Conservation (phyloP, 2,329 filamentous ascomycete genomes). For the Rugonectria rugulosa region DNA sequence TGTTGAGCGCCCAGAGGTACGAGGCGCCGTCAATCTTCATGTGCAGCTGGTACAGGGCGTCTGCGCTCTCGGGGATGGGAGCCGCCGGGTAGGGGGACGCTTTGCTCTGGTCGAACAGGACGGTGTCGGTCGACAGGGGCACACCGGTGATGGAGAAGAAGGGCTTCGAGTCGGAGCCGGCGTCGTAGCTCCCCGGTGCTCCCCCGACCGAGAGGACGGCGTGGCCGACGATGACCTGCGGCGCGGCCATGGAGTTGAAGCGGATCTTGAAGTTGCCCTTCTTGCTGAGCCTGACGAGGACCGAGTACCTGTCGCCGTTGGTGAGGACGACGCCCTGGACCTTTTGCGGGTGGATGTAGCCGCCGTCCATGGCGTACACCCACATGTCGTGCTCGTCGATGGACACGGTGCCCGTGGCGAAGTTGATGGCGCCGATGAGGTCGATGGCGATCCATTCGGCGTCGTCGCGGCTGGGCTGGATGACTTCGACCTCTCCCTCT, state of each 20-base stretch:
- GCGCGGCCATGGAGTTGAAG: conserved; percentile 54
- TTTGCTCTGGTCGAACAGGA: conserved; percentile 52
- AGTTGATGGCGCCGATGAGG: conserved; percentile 59
- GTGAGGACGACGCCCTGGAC: conserved; percentile 56
- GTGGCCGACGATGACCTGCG: conserved; percentile 63
- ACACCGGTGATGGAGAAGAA: conserved; percentile 60
- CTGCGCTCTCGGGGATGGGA: conserved; percentile 49
- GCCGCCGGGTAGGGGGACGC: conserved; percentile 58
- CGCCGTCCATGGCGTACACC: conserved; percentile 62
- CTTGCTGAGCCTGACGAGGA: conserved; percentile 56
- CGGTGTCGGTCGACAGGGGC: conserved; percentile 49
- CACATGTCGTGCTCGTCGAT: conserved; percentile 63
- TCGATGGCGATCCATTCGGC: conserved; percentile 60
- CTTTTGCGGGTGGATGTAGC: conserved; percentile 60
- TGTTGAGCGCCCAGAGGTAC: conserved; percentile 63
- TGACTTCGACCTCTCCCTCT: conserved; percentile 51
- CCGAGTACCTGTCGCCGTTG: conserved; percentile 62
- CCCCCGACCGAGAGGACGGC: conserved; percentile 53
- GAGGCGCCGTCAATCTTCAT: conserved; percentile 51
- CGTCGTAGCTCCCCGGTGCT: conserved; percentile 4
- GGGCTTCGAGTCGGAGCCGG: conserved; percentile 45
- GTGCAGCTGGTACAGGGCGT: conserved; percentile 54
- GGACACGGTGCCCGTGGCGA: conserved; percentile 53
- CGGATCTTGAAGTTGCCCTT: conserved; percentile 63
- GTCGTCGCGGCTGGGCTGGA: conserved; percentile 38